Percentiles rank a stretch among this genome's conserved stretches.
phyloP scores from a whole-genome alignment of 139 green algal species.

The Marvania coccoides region DNA sequence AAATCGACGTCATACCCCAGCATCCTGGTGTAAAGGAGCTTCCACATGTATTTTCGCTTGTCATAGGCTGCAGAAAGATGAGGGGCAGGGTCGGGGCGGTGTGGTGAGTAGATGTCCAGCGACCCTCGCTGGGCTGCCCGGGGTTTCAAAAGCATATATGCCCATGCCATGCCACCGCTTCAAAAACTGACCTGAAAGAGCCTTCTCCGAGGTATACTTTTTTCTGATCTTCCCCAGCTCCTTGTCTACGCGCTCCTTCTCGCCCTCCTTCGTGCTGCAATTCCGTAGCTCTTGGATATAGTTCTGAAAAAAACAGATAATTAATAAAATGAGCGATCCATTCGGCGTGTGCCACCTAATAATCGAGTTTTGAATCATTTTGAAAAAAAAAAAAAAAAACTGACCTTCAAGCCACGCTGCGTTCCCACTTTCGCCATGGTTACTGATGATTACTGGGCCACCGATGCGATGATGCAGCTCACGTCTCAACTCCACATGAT shows the following conservation, averaged over 20 bases:
- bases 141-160: neutral
- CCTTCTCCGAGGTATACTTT: slow-evolving; percentile 80
- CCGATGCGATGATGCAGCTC: neutral
- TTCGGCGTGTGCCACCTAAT: neutral
- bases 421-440: slow-evolving; percentile 64
- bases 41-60: slow-evolving; percentile 99
- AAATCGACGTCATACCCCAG: slow-evolving; percentile 98
- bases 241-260: slow-evolving; percentile 87
- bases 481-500: no score
- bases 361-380: neutral
- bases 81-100: neutral
- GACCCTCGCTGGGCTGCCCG: neutral
- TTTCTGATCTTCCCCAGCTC: slow-evolving; percentile 97
- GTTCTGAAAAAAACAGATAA: slow-evolving; percentile 38
- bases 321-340: neutral
- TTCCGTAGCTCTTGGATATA: slow-evolving; percentile 93
- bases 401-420: slow-evolving; percentile 63
- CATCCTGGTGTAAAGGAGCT: slow-evolving; percentile 99
- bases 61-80: slow-evolving; percentile 77
- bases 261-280: slow-evolving; percentile 85
- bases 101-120: neutral
- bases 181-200: slow-evolving; percentile 27
- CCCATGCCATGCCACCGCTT: neutral
- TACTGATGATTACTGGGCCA: neutral
- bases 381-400: neutral